Evolutionary conservation across 768 basidiomycete species (phyloP), one percentile per base, ranked within the genome.

Genomic region (Tylopilus rubrobrunneus): DNA sequence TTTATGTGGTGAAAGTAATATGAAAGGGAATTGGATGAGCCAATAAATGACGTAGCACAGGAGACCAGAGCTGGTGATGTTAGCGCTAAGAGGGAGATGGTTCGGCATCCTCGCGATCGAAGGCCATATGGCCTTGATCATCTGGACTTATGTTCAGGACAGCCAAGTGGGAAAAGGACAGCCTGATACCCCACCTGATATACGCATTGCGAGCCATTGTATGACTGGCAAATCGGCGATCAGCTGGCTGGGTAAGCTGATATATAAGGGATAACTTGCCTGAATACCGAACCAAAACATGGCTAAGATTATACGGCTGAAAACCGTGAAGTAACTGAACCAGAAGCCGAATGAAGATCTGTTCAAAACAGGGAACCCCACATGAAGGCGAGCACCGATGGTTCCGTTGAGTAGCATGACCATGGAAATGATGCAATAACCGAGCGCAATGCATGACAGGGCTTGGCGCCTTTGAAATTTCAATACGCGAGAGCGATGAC

Each of bases 301-400:
- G 41, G 87, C 77, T 17, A 93, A 76, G 31, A 91, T 73, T 31
- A 85, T 78, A 27, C 90, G 82, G 58, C 87, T 90, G 53, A 93
- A 69, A 29, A 94, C 86, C 50, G 83, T 85, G 69, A 93, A 92
- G 69, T 91, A 93, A 64, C 89, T 88, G 62, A 93, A 80, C 83
- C 87, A 93, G 73, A 92, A 93, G 2, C 92, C 92, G 60, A 93
- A 89, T 0, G 87, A 91, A 2, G 91, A 90, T 25, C 92, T 78
- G 58, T 86, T 89, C 17, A 92, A 74, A 49, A 95, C 78, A n/a
- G 67, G 67, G 66, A 92, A 92, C 0, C 85, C 81, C 4, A 34
- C 14, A 6, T 34, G 34, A 9, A 34, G 34, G 14, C 34, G 34
- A 34, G 34, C 34, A 34, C 34, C 34, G 14, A 34, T 34, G 14